These are phyloP conservation scores for Alternaria sp. DNA, from an alignment of 2,329 filamentous ascomycete species.

Conservation along the genomic window DNA sequence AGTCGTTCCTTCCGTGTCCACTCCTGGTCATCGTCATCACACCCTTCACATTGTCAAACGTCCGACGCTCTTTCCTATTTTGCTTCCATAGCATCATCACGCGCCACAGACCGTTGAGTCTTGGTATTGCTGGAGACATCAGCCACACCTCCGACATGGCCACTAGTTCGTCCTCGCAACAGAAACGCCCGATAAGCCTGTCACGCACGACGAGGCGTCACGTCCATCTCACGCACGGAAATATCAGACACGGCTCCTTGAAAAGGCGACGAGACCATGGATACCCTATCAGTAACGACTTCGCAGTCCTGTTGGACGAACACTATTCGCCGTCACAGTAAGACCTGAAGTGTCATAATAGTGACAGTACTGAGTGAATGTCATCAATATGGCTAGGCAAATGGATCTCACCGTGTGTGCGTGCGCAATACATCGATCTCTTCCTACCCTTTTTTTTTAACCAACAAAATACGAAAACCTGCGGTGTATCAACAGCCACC, in stretches of 20 bases:
- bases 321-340: not conserved
- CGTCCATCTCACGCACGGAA: not conserved
- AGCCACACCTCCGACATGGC: conserved; percentile 14
- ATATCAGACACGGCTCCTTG: conserved; percentile 3
- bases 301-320: not conserved
- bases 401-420: not conserved
- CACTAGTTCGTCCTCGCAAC: conserved; percentile 7
- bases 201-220: conserved; percentile 5
- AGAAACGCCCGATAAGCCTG: conserved; percentile 3
- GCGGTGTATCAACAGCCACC: not conserved
- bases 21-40: not conserved
- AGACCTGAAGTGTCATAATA: not conserved
- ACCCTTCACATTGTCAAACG: not conserved
- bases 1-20: not conserved
- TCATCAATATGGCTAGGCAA: not conserved
- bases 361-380: not conserved
- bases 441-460: not conserved
- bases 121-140: conserved; percentile 6
- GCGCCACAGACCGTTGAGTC: conserved; percentile 6
- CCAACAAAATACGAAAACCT: not conserved
- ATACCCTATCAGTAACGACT: not conserved
- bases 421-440: not conserved
- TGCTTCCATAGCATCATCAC: conserved; percentile 10
- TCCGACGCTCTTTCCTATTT: conserved; percentile 2
- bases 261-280: not conserved